Percentiles rank a stretch among this genome's conserved stretches.
Evolutionary conservation across 768 basidiomycete species (phyloP).

Genomic region (Coprinopsis strossmayeri): DNA sequence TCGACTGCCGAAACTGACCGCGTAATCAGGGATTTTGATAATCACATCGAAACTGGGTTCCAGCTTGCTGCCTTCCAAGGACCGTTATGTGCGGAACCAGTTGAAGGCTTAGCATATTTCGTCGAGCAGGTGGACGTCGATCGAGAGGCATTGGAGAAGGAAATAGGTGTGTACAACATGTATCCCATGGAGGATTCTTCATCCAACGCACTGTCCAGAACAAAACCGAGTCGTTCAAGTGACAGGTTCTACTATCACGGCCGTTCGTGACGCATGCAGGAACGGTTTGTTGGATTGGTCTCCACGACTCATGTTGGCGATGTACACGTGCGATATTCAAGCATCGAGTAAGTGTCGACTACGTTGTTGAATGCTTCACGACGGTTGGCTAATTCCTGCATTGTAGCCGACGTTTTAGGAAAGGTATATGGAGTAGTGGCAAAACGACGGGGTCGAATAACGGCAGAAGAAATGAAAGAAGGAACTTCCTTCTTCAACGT

Average conservation of each 20-base stretch:
- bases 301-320: conserved; percentile 91
- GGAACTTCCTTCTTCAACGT: conserved; percentile 94
- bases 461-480: conserved; percentile 98
- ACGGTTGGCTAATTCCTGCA: conserved; percentile 6
- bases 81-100: conserved; percentile 90
- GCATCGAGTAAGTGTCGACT: conserved; percentile 71
- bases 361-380: conserved; percentile 10
- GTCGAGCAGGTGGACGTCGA: conserved; percentile 73
- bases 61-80: conserved; percentile 93
- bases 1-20: conserved; percentile 26
- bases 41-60: conserved; percentile 87
- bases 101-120: conserved; percentile 89
- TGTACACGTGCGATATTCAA: conserved; percentile 99
- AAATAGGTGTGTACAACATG: conserved; percentile 48
- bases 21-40: conserved; percentile 57
- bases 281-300: conserved; percentile 95
- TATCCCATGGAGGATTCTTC: neutral
- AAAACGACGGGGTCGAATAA: conserved; percentile 82
- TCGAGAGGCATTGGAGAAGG: conserved; percentile 48
- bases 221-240: conserved; percentile 80
- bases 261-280: conserved; percentile 84
- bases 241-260: conserved; percentile 85
- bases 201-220: conserved; percentile 32
- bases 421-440: conserved; percentile 97
- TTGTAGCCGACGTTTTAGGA: conserved; percentile 86